phyloP scores from a whole-genome alignment of 208 protist genomes.

The Trypanosoma caninum region DNA sequence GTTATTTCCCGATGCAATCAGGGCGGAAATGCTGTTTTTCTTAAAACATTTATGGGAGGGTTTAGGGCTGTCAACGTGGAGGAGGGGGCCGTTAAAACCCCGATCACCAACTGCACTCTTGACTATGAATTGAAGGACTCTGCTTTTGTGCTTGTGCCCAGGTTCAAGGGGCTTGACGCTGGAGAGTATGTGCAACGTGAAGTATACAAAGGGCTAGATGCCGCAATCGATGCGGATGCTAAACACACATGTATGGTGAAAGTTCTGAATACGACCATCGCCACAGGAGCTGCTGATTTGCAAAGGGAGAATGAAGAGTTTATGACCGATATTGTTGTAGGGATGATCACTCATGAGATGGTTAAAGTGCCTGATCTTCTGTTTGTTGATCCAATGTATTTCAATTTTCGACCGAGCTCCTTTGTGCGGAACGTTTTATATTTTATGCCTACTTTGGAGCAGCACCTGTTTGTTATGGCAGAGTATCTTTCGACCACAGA shows the following conservation, averaged over 20 bases:
- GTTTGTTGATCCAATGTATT: slow-evolving; percentile 30
- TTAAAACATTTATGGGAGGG: slow-evolving; percentile 14
- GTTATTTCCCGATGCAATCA: slow-evolving; percentile 49
- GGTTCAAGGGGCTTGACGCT: not conserved
- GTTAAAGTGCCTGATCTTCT: slow-evolving; percentile 7
- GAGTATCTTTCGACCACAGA: slow-evolving; percentile 15
- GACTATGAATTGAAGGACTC: slow-evolving; percentile 1
- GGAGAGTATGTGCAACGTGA: not conserved
- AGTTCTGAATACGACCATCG: not conserved
- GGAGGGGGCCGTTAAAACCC: slow-evolving; percentile 3
- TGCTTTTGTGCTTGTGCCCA: not conserved
- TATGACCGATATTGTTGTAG: slow-evolving; percentile 4
- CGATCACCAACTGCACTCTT: slow-evolving; percentile 10
- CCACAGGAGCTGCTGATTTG: not conserved
- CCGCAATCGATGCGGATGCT: not conserved
- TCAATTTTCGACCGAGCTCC: slow-evolving; percentile 1
- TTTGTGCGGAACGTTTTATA: slow-evolving; percentile 18
- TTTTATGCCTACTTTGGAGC: slow-evolving; percentile 42
- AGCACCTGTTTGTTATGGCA: slow-evolving; percentile 47
- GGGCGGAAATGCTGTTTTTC: slow-evolving; percentile 24
- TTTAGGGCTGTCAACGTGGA: not conserved
- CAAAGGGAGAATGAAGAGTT: not conserved
- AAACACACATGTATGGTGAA: slow-evolving; percentile 3
- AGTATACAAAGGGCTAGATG: not conserved
- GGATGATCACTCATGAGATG: slow-evolving; percentile 5